Evolutionary conservation across 192 early-diverging fungal species (phyloP).

Genomic region (Backusella australiensis): DNA sequence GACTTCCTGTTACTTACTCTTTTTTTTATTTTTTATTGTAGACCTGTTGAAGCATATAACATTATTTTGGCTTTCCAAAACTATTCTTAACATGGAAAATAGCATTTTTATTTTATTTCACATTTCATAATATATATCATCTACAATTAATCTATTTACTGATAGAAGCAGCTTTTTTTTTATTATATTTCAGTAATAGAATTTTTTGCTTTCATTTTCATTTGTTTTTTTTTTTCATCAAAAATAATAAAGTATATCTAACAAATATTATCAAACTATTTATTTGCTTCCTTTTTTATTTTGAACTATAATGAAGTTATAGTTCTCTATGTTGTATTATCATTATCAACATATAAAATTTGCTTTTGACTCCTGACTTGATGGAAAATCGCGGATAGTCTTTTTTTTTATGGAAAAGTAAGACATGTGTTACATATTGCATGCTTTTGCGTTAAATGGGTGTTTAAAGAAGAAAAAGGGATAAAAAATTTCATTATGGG

Average conservation of each 20-base stretch:
- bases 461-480: not conserved
- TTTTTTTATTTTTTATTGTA: not conserved
- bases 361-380: no score
- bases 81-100: conserved; percentile 6
- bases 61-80: conserved; percentile 24
- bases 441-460: not conserved
- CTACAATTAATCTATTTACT: not conserved
- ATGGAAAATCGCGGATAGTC: not conserved
- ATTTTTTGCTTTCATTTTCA: conserved; percentile 1
- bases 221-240: conserved; percentile 12
- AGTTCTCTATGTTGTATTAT: not conserved
- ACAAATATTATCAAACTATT: not conserved
- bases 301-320: not conserved
- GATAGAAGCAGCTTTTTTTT: conserved; percentile 3
- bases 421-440: not conserved
- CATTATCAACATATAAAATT: no score
- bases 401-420: not conserved
- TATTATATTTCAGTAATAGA: conserved; percentile 8
- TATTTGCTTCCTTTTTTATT: no score
- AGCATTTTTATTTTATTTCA: not conserved
- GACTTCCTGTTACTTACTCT: not conserved
- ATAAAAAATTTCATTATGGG: not conserved
- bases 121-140: conserved; percentile 3
- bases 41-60: conserved; percentile 19
- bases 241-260: conserved; percentile 1